Conservation (phyloP, 345 rosid species). For the Mangifera indica region DNA sequence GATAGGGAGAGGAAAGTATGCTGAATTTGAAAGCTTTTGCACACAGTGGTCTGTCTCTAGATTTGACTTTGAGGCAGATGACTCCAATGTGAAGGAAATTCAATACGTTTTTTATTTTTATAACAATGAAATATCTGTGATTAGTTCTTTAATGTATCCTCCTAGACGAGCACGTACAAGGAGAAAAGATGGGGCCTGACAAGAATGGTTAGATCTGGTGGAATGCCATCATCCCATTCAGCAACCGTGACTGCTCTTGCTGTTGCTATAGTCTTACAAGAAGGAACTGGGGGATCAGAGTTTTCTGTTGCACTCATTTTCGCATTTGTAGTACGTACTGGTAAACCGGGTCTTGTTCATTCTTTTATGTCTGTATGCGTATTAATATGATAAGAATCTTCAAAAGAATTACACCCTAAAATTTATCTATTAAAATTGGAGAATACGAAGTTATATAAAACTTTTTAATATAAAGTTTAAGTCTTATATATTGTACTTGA, state of each 20-base stretch:
- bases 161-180: slow-evolving; percentile 44
- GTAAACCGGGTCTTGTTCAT: slow-evolving; percentile 35
- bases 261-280: slow-evolving; percentile 49
- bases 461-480: too few relatives aligned
- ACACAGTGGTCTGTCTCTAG: not conserved
- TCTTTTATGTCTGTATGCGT: slow-evolving; percentile 22
- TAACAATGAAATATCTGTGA: not conserved
- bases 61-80: not conserved
- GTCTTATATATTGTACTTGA: too few relatives aligned
- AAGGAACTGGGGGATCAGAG: slow-evolving; percentile 43
- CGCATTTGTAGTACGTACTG: slow-evolving; percentile 64
- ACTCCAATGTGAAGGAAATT: not conserved
- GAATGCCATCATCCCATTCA: slow-evolving; percentile 74
- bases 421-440: too few relatives aligned
- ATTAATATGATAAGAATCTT: not conserved
- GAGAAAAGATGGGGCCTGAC: slow-evolving; percentile 67
- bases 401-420: too few relatives aligned
- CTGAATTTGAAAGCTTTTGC: not conserved
- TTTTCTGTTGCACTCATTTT: slow-evolving; percentile 57
- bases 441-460: too few relatives aligned
- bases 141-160: slow-evolving; percentile 16
- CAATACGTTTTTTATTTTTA: not conserved
- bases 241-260: slow-evolving; percentile 65
- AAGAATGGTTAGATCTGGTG: slow-evolving; percentile 58
- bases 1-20: not conserved